These are phyloP conservation scores for Aspergillus sp. DNA, from an alignment of 2,329 filamentous ascomycete genomes.

Conservation along the genomic window DNA sequence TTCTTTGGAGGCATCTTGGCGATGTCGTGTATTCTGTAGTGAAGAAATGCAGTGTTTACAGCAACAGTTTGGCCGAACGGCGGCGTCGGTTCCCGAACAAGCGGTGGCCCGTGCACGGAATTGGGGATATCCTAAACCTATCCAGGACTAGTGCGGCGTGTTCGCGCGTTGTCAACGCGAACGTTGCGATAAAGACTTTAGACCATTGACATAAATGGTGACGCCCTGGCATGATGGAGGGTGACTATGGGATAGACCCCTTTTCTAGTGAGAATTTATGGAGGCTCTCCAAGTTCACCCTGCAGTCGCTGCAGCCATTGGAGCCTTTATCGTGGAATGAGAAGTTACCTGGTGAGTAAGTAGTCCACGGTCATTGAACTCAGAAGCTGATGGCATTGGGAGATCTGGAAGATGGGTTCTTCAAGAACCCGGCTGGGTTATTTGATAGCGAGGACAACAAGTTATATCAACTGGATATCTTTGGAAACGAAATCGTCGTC, in stretches of 20 bases:
- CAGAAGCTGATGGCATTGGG: background rate
- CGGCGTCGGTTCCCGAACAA: constrained; percentile 17
- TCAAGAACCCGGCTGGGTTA: constrained; percentile 13
- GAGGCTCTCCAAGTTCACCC: constrained; percentile 32
- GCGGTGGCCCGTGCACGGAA: constrained; percentile 20
- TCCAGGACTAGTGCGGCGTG: constrained; percentile 13
- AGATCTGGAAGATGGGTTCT: constrained; percentile 22
- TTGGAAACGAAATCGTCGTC: constrained; percentile 16
- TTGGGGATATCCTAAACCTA: constrained; percentile 7
- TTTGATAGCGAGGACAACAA: constrained; percentile 19
- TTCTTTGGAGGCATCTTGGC: constrained; percentile 49
- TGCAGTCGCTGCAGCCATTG: constrained; percentile 31
- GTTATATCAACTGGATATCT: constrained; percentile 28
- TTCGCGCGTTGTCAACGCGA: constrained; percentile 18
- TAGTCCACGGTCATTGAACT: background rate
- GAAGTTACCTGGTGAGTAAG: constrained; percentile 25
- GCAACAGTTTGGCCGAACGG: background rate
- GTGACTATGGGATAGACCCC: constrained; percentile 19
- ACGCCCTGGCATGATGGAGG: constrained; percentile 17
- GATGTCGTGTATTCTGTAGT: background rate
- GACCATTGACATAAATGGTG: background rate
- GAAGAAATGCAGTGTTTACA: background rate
- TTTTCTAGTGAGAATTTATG: constrained; percentile 32
- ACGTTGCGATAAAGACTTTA: constrained; percentile 1
- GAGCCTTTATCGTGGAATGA: constrained; percentile 31